Percentiles rank a stretch among this genome's conserved stretches.
Conservation (phyloP, 306 rosid species). For the Cucumis hystrix region DNA sequence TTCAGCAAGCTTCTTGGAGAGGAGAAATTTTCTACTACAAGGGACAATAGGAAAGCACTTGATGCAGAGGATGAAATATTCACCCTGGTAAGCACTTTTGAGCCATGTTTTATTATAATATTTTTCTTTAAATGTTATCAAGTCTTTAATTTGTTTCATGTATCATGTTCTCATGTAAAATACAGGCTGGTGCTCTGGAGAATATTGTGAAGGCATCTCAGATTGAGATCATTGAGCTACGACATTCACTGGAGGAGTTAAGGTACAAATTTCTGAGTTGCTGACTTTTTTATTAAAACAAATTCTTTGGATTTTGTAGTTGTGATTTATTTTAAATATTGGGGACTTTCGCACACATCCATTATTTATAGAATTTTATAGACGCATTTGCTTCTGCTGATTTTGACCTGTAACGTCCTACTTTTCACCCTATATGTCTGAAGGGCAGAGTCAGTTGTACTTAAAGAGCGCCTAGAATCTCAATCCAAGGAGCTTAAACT, state of each 20-base stretch:
- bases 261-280: slow-evolving; percentile 28
- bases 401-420: slow-evolving; percentile 10
- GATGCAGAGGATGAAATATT: slow-evolving; percentile 66
- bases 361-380: slow-evolving; percentile 4
- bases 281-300: background rate
- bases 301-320: background rate
- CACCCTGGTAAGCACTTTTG: slow-evolving; percentile 41
- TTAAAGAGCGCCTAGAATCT: slow-evolving; percentile 80
- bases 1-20: slow-evolving; percentile 63
- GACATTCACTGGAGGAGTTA: slow-evolving; percentile 56
- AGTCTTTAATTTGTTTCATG: background rate
- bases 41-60: slow-evolving; percentile 20
- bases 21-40: slow-evolving; percentile 23
- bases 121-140: background rate
- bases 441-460: slow-evolving; percentile 93
- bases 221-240: slow-evolving; percentile 84
- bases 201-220: slow-evolving; percentile 86
- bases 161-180: background rate
- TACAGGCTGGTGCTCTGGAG: slow-evolving; percentile 93
- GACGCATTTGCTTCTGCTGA: slow-evolving; percentile 5
- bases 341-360: background rate
- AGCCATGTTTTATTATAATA: background rate
- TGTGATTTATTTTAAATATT: background rate
- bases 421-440: slow-evolving; percentile 35
- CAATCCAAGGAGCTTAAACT: slow-evolving; percentile 75